Conservation (phyloP, 768 basidiomycete species). For the Tulasnella sp. region DNA sequence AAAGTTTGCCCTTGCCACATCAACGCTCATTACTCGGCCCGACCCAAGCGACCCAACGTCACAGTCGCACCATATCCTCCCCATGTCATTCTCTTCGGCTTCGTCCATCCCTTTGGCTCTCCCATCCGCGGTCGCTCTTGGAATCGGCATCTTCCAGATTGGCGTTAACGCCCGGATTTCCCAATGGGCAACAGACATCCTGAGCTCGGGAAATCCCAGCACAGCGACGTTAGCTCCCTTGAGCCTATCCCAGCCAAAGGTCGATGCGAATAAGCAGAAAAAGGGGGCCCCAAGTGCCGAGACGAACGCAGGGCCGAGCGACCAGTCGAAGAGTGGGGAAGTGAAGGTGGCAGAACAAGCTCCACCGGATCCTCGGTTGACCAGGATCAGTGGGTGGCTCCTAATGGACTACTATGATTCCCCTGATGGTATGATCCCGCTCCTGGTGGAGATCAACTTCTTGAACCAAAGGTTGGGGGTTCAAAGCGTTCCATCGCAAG, state of each 20-base stretch:
- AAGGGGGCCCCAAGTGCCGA: neutral
- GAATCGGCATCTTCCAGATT: conserved; percentile 28
- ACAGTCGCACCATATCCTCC: conserved; percentile 37
- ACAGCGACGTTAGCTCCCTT: neutral
- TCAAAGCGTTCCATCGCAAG: neutral
- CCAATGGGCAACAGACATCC: conserved; percentile 56
- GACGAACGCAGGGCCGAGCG: neutral
- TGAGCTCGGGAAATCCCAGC: conserved; percentile 28
- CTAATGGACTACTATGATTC: conserved; percentile 66
- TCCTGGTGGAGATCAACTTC: conserved; percentile 72
- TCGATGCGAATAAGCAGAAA: conserved; percentile 1
- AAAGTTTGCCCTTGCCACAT: conserved; percentile 55
- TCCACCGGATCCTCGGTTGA: neutral
- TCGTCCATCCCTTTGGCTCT: conserved; percentile 71
- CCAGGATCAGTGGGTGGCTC: conserved; percentile 57
- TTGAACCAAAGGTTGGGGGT: conserved; percentile 25
- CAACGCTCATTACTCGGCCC: conserved; percentile 40
- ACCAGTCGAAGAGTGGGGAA: conserved; percentile 17
- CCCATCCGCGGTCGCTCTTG: conserved; percentile 68
- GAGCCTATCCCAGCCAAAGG: neutral
- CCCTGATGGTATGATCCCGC: conserved; percentile 49
- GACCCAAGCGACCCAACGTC: conserved; percentile 25
- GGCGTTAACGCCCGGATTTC: conserved; percentile 64
- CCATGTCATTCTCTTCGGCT: conserved; percentile 77
- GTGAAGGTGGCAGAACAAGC: conserved; percentile 9